Conservation (phyloP, 106 monocot species). For the Gastrodia elata region DNA sequence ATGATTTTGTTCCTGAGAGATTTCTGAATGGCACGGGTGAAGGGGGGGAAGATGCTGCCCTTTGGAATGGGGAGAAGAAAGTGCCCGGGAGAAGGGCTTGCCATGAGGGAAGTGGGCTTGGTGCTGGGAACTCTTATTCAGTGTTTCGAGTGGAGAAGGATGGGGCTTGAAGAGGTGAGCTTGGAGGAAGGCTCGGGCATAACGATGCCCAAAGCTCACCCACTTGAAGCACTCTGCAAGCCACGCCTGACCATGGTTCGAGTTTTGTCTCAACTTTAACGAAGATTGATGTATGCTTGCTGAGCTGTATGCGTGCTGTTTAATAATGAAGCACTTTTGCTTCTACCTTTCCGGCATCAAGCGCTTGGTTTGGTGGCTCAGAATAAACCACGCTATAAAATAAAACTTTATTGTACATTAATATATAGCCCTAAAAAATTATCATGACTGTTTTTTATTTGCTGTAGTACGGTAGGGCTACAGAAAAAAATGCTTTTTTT, state of each 20-base stretch:
- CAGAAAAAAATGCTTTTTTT: too few relatives aligned
- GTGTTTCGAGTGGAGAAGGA: conserved; percentile 14
- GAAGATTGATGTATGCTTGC: too few relatives aligned
- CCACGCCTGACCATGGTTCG: conserved; percentile 4
- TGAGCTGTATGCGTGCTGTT: too few relatives aligned
- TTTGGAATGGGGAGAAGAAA: conserved; percentile 18
- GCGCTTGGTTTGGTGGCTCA: too few relatives aligned
- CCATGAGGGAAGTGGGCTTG: conserved; percentile 1
- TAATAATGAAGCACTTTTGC: too few relatives aligned
- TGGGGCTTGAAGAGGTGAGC: not conserved
- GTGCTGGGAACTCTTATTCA: conserved; percentile 10
- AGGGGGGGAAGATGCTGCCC: not conserved
- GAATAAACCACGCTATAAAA: too few relatives aligned
- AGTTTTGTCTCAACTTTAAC: conserved; percentile 6
- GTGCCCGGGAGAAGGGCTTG: conserved; percentile 14
- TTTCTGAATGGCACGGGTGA: not conserved
- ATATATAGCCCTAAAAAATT: too few relatives aligned
- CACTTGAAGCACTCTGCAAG: conserved; percentile 7
- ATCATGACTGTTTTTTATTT: too few relatives aligned
- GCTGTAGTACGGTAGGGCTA: too few relatives aligned
- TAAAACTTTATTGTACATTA: too few relatives aligned
- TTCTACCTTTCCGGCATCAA: too few relatives aligned
- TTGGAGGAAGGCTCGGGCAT: conserved; percentile 10
- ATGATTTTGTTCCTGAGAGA: conserved; percentile 14
- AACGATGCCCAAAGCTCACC: conserved; percentile 9